These are phyloP conservation scores for Macadamia tetraphylla DNA, from an alignment of 164 flowering plant species.

Conservation along the genomic window DNA sequence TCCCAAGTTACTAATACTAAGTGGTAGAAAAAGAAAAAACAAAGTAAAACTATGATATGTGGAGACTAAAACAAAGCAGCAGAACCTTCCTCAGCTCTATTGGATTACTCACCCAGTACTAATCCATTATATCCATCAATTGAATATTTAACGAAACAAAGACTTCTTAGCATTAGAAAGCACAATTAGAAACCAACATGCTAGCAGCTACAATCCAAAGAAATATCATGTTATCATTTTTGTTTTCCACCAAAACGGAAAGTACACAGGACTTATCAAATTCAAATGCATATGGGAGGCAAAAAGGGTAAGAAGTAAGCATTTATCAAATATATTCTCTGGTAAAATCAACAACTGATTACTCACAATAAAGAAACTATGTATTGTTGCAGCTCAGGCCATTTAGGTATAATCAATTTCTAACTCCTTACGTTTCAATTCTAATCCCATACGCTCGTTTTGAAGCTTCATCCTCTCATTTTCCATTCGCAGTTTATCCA, in stretches of 20 bases:
- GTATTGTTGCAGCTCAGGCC: neutral
- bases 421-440: conserved; percentile 55
- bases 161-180: neutral
- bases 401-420: conserved; percentile 20
- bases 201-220: conserved; percentile 1
- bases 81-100: neutral
- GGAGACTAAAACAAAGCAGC: neutral
- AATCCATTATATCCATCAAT: neutral
- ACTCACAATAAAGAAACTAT: neutral
- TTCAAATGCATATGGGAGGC: neutral
- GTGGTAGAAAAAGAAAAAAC: neutral
- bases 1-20: too few relatives aligned
- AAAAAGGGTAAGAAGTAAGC: neutral
- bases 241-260: neutral
- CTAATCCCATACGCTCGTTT: conserved; percentile 57
- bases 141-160: neutral
- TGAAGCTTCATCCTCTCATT: conserved; percentile 75
- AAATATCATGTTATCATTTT: neutral
- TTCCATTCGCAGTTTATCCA: conserved; percentile 60
- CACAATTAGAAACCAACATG: conserved; percentile 1
- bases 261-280: neutral
- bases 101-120: neutral
- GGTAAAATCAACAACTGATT: neutral
- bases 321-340: neutral
- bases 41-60: neutral